Conservation (phyloP, 2,329 filamentous ascomycete genomes). For the Aureobasidium vineae region DNA sequence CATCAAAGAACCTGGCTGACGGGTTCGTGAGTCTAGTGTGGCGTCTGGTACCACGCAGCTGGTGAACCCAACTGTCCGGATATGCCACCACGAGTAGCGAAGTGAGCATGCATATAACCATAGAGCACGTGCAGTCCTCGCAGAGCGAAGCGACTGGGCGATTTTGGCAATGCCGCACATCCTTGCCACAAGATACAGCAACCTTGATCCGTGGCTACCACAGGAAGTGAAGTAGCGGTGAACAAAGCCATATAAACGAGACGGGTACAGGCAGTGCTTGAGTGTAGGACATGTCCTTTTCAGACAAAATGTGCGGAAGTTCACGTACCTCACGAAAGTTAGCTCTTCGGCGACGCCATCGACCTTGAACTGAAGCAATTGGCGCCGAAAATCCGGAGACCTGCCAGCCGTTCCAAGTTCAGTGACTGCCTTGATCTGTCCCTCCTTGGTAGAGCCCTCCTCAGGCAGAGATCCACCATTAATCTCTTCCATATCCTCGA, state of each 20-base stretch:
- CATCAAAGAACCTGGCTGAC: slow-evolving; percentile 11
- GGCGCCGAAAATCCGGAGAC: slow-evolving; percentile 48
- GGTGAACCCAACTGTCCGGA: slow-evolving; percentile 9
- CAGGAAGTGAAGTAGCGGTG: not conserved
- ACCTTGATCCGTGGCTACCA: not conserved
- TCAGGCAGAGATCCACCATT: slow-evolving; percentile 45
- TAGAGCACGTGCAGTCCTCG: not conserved
- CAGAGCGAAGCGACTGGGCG: not conserved
- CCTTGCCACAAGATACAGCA: not conserved
- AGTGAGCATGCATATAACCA: slow-evolving; percentile 4
- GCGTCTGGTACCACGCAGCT: slow-evolving; percentile 18
- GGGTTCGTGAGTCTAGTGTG: slow-evolving; percentile 15
- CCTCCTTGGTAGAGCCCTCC: slow-evolving; percentile 54
- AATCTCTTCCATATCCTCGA: slow-evolving; percentile 62
- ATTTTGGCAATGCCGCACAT: not conserved
- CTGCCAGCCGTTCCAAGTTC: slow-evolving; percentile 45
- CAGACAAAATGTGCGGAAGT: not conserved
- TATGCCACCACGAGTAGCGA: not conserved
- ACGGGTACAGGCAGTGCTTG: slow-evolving; percentile 16
- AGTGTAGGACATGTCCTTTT: slow-evolving; percentile 5
- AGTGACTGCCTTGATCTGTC: slow-evolving; percentile 50
- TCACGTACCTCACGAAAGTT: slow-evolving; percentile 50
- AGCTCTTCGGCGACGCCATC: slow-evolving; percentile 49
- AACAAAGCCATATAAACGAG: not conserved
- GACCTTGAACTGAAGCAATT: slow-evolving; percentile 46